Conservation (phyloP, 1,284 basidiomycete genomes). For the Sphagnurus paluster region DNA sequence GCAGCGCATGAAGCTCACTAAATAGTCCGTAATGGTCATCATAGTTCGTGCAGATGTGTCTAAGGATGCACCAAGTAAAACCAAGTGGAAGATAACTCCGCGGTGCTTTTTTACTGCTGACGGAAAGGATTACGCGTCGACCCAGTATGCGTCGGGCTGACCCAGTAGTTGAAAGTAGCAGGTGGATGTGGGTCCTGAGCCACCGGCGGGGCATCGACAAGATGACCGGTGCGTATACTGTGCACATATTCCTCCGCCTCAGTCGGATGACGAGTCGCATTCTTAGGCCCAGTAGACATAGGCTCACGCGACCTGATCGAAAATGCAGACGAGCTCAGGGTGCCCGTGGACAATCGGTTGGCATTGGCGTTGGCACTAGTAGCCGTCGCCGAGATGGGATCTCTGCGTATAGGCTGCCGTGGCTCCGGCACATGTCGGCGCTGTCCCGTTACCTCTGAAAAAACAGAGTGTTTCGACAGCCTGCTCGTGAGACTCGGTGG, state of each 20-base stretch:
- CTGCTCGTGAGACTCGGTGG: slow-evolving; percentile 31
- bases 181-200: slow-evolving; percentile 22
- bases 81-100: not conserved
- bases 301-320: slow-evolving; percentile 26
- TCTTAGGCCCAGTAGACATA: slow-evolving; percentile 12
- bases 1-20: too few relatives aligned
- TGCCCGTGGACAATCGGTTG: slow-evolving; percentile 37
- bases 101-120: slow-evolving; percentile 19
- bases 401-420: slow-evolving; percentile 58
- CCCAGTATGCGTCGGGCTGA: slow-evolving; percentile 37
- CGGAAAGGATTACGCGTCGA: slow-evolving; percentile 51
- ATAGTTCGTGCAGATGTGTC: not conserved
- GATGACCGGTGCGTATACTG: slow-evolving; percentile 38
- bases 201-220: slow-evolving; percentile 18
- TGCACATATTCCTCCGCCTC: slow-evolving; percentile 63
- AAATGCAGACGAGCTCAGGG: slow-evolving; percentile 33
- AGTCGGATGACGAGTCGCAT: slow-evolving; percentile 35
- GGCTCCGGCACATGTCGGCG: slow-evolving; percentile 61
- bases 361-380: too few relatives aligned
- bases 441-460: slow-evolving; percentile 65
- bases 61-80: not conserved
- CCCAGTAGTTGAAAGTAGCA: slow-evolving; percentile 26
- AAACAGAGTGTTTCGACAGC: slow-evolving; percentile 56
- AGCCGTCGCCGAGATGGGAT: slow-evolving; percentile 28
- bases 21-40: slow-evolving; percentile 1